Percentiles rank a stretch among this genome's conserved stretches.
Conservation (phyloP, 352 stramenopile species). For the Phytopythium litorale region DNA sequence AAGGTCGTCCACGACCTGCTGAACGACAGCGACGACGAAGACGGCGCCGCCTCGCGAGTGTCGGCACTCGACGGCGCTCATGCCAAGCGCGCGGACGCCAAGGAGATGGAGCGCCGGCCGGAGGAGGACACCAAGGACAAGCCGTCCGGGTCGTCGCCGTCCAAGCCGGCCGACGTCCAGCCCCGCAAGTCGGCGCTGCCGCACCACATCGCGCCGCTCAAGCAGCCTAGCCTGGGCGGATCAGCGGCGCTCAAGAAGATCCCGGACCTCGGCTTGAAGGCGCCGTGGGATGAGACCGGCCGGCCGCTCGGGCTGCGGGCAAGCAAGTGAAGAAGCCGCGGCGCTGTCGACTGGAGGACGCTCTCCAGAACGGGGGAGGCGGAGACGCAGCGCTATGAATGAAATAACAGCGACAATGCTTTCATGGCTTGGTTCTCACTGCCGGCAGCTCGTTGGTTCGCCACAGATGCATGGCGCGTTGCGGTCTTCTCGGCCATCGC, state of each 20-base stretch:
- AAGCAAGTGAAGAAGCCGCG: constrained; percentile 26
- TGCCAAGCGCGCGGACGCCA: constrained; percentile 35
- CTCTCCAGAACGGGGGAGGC: neutral
- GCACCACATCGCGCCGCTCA: constrained; percentile 77
- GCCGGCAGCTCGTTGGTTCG: neutral
- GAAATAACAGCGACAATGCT: constrained; percentile 7
- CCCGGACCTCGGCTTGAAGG: constrained; percentile 66
- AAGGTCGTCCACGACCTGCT: constrained; percentile 70
- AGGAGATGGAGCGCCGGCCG: constrained; percentile 47
- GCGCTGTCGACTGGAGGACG: neutral
- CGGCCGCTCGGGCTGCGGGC: constrained; percentile 57
- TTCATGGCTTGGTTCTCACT: constrained; percentile 8
- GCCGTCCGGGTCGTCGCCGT: constrained; percentile 21
- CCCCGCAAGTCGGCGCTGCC: constrained; percentile 65
- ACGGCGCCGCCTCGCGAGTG: constrained; percentile 8
- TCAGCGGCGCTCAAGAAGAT: constrained; percentile 55
- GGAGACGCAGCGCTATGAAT: constrained; percentile 13
- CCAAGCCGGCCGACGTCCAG: constrained; percentile 31
- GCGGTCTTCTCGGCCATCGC: neutral
- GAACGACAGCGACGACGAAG: constrained; percentile 41
- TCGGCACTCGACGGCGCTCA: neutral
- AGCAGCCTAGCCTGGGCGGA: constrained; percentile 32
- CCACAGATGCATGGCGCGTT: constrained; percentile 6
- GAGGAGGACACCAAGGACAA: constrained; percentile 55
- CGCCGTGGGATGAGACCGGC: constrained; percentile 75